A percentile compares a stretch with the other conserved stretches of the same genome.
phyloP scores from a whole-genome alignment of 176 grass and related monocot genomes.

The Aegilops speltoides region DNA sequence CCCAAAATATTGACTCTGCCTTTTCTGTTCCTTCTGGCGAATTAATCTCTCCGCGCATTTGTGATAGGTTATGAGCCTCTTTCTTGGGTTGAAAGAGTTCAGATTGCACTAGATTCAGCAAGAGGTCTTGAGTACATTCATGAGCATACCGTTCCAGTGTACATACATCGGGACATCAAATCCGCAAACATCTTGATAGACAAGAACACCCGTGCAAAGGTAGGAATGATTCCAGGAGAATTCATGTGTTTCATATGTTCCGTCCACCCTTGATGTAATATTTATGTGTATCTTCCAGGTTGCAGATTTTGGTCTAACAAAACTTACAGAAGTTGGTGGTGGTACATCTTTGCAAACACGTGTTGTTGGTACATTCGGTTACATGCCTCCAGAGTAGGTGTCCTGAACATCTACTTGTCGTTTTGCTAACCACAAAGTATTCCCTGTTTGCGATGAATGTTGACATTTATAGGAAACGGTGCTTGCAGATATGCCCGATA shows the following conservation, averaged over 20 bases:
- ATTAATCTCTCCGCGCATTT: slow-evolving; percentile 28
- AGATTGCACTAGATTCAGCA: slow-evolving; percentile 94
- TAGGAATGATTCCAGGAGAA: slow-evolving; percentile 27
- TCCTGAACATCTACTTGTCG: neutral
- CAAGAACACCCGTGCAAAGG: slow-evolving; percentile 85
- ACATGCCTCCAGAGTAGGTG: slow-evolving; percentile 94
- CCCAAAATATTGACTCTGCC: neutral
- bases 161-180: slow-evolving; percentile 98
- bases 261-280: neutral
- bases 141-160: slow-evolving; percentile 94
- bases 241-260: neutral
- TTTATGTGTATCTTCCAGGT: slow-evolving; percentile 50
- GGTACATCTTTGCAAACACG: slow-evolving; percentile 58
- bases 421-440: neutral
- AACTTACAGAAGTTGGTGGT: slow-evolving; percentile 87
- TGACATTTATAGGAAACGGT: slow-evolving; percentile 16
- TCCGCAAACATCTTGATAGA: slow-evolving; percentile 98
- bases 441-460: neutral
- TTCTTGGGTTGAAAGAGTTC: slow-evolving; percentile 76
- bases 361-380: slow-evolving; percentile 97
- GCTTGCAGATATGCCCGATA: slow-evolving; percentile 75
- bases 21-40: slow-evolving; percentile 33
- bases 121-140: slow-evolving; percentile 99
- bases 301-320: slow-evolving; percentile 96
- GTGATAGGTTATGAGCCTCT: slow-evolving; percentile 63